These are phyloP conservation scores for Actinidia arguta DNA, from an alignment of 179 eudicot genomes.

Conservation along the genomic window DNA sequence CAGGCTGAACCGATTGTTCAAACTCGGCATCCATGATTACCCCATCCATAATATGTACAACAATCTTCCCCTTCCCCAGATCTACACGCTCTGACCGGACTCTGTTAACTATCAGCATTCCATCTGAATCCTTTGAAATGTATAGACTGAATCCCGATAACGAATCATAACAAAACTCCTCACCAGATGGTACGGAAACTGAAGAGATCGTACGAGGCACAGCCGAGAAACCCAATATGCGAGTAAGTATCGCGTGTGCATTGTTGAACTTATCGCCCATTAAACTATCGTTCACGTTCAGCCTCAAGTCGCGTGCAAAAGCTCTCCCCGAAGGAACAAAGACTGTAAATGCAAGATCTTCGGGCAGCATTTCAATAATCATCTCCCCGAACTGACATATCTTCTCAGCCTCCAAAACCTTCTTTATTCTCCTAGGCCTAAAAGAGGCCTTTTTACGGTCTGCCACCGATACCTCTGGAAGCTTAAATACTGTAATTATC, in stretches of 20 bases:
- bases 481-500: conserved; percentile 39
- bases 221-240: conserved; percentile 75
- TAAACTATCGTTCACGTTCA: conserved; percentile 47
- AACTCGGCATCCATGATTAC: conserved; percentile 91
- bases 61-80: conserved; percentile 51
- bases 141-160: conserved; percentile 43
- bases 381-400: conserved; percentile 67
- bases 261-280: conserved; percentile 44
- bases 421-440: conserved; percentile 10
- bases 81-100: conserved; percentile 46
- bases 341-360: conserved; percentile 80
- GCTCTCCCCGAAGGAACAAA: conserved; percentile 80
- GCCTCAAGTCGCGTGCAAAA: conserved; percentile 60
- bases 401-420: conserved; percentile 1
- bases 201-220: conserved; percentile 67
- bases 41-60: conserved; percentile 86
- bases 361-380: conserved; percentile 78
- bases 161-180: conserved; percentile 44
- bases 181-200: conserved; percentile 29
- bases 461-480: conserved; percentile 31
- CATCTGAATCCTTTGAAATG: conserved; percentile 40
- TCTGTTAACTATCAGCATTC: conserved; percentile 44
- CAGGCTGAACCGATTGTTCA: conserved; percentile 59
- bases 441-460: not conserved
- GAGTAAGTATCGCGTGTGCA: conserved; percentile 72